phyloP scores from a whole-genome alignment of 352 stramenopile species.

The Globisporangium recalcitrans region DNA sequence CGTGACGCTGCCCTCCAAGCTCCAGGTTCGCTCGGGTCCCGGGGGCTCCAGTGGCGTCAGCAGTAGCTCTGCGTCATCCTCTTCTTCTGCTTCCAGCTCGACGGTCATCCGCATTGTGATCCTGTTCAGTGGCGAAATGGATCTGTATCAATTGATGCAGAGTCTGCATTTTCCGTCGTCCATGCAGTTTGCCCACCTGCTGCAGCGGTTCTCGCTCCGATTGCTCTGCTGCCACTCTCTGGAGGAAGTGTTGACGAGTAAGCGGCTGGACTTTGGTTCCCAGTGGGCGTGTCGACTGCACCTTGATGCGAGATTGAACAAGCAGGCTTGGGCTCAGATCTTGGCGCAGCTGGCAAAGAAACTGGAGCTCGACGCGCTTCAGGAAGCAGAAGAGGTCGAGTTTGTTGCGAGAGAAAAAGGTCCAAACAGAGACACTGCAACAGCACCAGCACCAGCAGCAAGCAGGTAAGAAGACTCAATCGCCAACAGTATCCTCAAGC shows the following conservation, averaged over 20 bases:
- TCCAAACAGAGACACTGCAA: background rate
- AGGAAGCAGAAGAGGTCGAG: constrained; percentile 31
- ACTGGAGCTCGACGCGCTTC: constrained; percentile 26
- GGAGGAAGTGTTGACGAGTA: constrained; percentile 57
- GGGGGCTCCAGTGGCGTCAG: constrained; percentile 12
- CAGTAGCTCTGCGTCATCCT: constrained; percentile 9
- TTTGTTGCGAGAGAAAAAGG: constrained; percentile 22
- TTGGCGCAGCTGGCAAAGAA: constrained; percentile 37
- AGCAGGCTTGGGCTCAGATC: constrained; percentile 49
- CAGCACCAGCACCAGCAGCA: constrained; percentile 15
- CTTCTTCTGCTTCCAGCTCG: constrained; percentile 11
- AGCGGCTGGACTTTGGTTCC: constrained; percentile 40
- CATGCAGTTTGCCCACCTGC: constrained; percentile 20
- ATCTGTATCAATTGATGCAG: constrained; percentile 27
- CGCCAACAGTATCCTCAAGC: background rate
- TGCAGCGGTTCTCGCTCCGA: constrained; percentile 13
- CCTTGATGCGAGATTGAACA: constrained; percentile 50
- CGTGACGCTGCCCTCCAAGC: constrained; percentile 46
- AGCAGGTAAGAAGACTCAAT: constrained; percentile 12
- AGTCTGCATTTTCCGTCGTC: constrained; percentile 18
- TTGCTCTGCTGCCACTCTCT: constrained; percentile 21
- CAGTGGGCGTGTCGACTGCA: constrained; percentile 51
- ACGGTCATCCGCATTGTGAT: constrained; percentile 59
- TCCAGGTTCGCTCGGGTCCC: constrained; percentile 34
- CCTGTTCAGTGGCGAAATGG: constrained; percentile 43